Percentiles rank a stretch among this genome's conserved stretches.
These are phyloP conservation scores for Arthrobotrys entomopaga DNA, from an alignment of 2,329 filamentous ascomycete species.

Conservation along the genomic window DNA sequence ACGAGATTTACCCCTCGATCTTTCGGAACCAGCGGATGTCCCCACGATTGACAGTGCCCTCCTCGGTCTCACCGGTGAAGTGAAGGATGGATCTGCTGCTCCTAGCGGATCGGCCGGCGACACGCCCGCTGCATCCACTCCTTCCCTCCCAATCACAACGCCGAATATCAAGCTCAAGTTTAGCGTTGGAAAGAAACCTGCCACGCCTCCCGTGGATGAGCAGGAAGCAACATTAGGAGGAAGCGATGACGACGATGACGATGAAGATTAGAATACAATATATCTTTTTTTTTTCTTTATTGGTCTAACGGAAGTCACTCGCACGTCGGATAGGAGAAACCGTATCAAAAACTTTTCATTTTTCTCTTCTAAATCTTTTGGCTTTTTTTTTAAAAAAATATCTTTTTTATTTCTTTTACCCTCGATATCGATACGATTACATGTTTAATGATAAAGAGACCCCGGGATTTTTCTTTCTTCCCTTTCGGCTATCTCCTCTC, in stretches of 20 bases:
- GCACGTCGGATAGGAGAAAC: not conserved
- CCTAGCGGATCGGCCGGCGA: constrained; percentile 34
- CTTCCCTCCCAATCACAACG: constrained; percentile 13
- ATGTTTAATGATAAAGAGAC: constrained; percentile 50
- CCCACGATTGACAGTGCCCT: constrained; percentile 39
- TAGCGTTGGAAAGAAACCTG: constrained; percentile 48
- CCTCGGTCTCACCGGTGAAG: constrained; percentile 18
- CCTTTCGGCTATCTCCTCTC: not conserved
- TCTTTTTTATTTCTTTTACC: constrained; percentile 18
- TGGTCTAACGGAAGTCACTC: not conserved
- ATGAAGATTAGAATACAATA: constrained; percentile 25
- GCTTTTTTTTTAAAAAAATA: constrained; percentile 9
- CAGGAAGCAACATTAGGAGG: constrained; percentile 17
- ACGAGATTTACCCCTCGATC: constrained; percentile 39
- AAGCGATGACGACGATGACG: constrained; percentile 19
- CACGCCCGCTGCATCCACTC: constrained; percentile 27
- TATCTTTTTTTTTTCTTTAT: constrained; percentile 7
- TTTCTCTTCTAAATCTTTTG: not conserved
- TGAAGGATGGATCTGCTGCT: constrained; percentile 42
- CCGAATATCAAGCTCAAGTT: constrained; percentile 53
- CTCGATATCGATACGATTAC: constrained; percentile 37
- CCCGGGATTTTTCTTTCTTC: not conserved
- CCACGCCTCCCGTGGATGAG: constrained; percentile 33
- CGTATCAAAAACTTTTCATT: not conserved
- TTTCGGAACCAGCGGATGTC: constrained; percentile 33